Conservation (phyloP, 148 eudicot genomes). For the Heliamphora exappendiculata region DNA sequence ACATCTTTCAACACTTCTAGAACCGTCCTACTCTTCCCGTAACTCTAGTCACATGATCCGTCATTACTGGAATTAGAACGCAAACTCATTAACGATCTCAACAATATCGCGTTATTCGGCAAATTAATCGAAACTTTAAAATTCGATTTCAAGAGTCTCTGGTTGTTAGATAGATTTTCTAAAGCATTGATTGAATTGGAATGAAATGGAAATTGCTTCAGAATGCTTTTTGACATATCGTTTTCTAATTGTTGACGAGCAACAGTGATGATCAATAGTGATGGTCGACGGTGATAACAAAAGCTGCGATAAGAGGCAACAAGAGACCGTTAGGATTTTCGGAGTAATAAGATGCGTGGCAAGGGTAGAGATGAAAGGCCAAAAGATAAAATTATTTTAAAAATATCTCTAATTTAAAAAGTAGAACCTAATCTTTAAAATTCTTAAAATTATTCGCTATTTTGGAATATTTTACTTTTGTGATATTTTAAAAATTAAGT, state of each 20-base stretch:
- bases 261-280: too few species aligned
- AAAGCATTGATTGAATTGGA: conserved; percentile 7
- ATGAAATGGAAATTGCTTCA: conserved; percentile 74
- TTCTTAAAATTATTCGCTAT: too few species aligned
- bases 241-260: conserved; percentile 26
- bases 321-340: too few species aligned
- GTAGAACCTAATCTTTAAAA: too few species aligned
- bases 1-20: conserved; percentile 75
- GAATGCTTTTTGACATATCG: conserved; percentile 61
- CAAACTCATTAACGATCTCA: conserved; percentile 31
- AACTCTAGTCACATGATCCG: conserved; percentile 10
- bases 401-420: too few species aligned
- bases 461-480: too few species aligned
- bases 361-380: too few species aligned
- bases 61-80: background rate
- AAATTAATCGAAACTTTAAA: conserved; percentile 57
- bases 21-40: conserved; percentile 31
- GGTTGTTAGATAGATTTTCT: conserved; percentile 19
- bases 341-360: too few species aligned
- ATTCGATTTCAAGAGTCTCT: conserved; percentile 44
- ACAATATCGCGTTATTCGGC: conserved; percentile 60
- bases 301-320: too few species aligned
- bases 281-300: too few species aligned
- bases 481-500: too few species aligned
- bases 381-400: too few species aligned